These are phyloP conservation scores for Pseudozyma hubeiensis DNA, from an alignment of 1,284 basidiomycete species.

Conservation along the genomic window DNA sequence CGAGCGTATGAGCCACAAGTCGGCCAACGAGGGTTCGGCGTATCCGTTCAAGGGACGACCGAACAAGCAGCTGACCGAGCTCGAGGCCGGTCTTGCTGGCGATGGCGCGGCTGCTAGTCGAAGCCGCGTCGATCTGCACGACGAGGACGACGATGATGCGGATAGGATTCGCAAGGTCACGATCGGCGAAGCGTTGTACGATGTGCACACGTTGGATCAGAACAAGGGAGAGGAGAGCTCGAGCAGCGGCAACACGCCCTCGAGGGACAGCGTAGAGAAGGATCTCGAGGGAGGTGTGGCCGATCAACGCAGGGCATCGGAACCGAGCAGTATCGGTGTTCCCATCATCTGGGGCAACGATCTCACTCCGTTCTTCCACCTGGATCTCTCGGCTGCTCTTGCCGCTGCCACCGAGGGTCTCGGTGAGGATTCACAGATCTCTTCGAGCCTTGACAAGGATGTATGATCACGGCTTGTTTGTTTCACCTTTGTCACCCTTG, in stretches of 20 bases:
- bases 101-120: slow-evolving; percentile 57
- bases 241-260: slow-evolving; percentile 8
- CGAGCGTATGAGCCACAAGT: slow-evolving; percentile 44
- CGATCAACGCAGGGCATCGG: slow-evolving; percentile 7
- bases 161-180: slow-evolving; percentile 62
- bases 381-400: slow-evolving; percentile 81
- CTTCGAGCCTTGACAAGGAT: slow-evolving; percentile 25
- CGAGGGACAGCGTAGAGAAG: slow-evolving; percentile 33
- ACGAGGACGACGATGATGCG: slow-evolving; percentile 70
- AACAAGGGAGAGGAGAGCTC: neutral
- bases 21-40: slow-evolving; percentile 36
- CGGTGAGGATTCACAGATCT: slow-evolving; percentile 26
- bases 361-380: slow-evolving; percentile 85
- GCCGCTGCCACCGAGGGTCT: slow-evolving; percentile 72
- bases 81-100: slow-evolving; percentile 71
- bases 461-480: neutral
- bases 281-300: slow-evolving; percentile 21
- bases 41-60: slow-evolving; percentile 40
- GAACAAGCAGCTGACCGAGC: slow-evolving; percentile 34
- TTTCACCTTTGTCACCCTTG: no score
- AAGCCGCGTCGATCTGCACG: slow-evolving; percentile 69
- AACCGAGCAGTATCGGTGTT: slow-evolving; percentile 47
- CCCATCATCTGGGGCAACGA: slow-evolving; percentile 69
- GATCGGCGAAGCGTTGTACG: slow-evolving; percentile 31
- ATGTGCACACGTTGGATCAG: slow-evolving; percentile 23